Conservation (phyloP, 352 stramenopile species). For the Pythium oligandrum region DNA sequence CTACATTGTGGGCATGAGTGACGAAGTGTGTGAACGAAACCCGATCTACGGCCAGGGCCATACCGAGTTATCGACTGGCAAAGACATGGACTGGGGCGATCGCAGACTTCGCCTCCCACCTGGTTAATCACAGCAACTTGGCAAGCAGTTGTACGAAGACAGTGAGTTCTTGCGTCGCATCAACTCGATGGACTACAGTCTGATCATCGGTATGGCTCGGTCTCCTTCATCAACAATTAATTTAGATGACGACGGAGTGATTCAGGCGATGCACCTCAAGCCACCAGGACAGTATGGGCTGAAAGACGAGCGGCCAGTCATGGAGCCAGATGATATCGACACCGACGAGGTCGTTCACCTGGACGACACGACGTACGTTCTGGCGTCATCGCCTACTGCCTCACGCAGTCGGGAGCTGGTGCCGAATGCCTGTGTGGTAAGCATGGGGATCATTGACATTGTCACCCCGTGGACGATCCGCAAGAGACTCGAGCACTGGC, state of each 20-base stretch:
- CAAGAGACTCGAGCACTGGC: conserved; percentile 90
- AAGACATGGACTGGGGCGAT: conserved; percentile 86
- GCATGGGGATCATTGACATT: conserved; percentile 98
- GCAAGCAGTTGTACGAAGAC: conserved; percentile 86
- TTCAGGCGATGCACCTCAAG: conserved; percentile 11
- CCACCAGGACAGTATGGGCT: background rate
- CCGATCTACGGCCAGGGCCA: conserved; percentile 58
- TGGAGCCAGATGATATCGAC: conserved; percentile 6
- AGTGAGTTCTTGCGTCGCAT: conserved; percentile 92
- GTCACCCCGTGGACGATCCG: conserved; percentile 93
- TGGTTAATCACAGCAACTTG: conserved; percentile 68
- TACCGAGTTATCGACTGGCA: conserved; percentile 74
- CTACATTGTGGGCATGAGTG: conserved; percentile 83
- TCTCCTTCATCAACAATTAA: conserved; percentile 17
- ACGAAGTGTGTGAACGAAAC: conserved; percentile 70
- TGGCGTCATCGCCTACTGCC: conserved; percentile 39
- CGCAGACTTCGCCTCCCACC: conserved; percentile 63
- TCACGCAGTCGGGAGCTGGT: conserved; percentile 29
- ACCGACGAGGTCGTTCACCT: conserved; percentile 21
- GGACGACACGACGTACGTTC: conserved; percentile 41
- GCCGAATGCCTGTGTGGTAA: conserved; percentile 74
- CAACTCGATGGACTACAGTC: conserved; percentile 97
- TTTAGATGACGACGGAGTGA: conserved; percentile 14
- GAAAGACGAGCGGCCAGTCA: conserved; percentile 1
- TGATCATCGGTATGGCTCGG: conserved; percentile 91